Base-by-base conservation (phyloP, 2,329 filamentous ascomycete species). In the Didymella lethalis region DNA sequence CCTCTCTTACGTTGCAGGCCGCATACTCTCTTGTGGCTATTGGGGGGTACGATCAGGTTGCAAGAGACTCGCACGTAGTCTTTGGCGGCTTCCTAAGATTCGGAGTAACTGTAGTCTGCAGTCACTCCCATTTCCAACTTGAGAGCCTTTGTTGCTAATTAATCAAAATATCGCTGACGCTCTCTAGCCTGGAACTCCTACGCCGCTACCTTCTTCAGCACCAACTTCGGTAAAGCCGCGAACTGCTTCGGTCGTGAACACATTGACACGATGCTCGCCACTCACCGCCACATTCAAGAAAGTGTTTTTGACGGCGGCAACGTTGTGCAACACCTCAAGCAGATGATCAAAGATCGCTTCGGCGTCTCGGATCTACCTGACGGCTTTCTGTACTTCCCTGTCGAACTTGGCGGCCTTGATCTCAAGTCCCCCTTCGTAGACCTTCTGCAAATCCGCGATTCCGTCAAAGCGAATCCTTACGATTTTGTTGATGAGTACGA, bases 211-310 rank as follows among this genome's bases (percentile, higher is more conserved):
- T 86, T 86, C 74, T 83, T 86, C 69, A 76, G 77, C 3, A 79
- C 79, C 16, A 85, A 85, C 62, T 85, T 86, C 57, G 84, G 83
- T 20, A 78, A 78, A 32, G 73, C 83, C 0, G 81, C 82, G 3
- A 82, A 84, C 54, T 85, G 83, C 62, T 84, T 83, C 54, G 83
- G 84, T 0, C 79, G 76, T 23, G 72, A 78, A 20, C 84, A 86
- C 63, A 79, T 86, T 3, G 81, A 85, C 57, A 78, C 79, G 48
- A 83, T 85, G 75, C 80, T 86, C 3, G 70, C 74, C 3, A 83
- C 82, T 0, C 82, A 84, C 62, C 71, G 80, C 18, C 81, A 78
- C 28, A 83, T 83, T 36, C 83, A 86, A 63, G 71, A 78, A 8
- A 73, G 76, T 40, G 74, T 85, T 6, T 85, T 85, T 50, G 69